phyloP scores from a whole-genome alignment of 768 basidiomycete species.

The Tulasnella sp. region DNA sequence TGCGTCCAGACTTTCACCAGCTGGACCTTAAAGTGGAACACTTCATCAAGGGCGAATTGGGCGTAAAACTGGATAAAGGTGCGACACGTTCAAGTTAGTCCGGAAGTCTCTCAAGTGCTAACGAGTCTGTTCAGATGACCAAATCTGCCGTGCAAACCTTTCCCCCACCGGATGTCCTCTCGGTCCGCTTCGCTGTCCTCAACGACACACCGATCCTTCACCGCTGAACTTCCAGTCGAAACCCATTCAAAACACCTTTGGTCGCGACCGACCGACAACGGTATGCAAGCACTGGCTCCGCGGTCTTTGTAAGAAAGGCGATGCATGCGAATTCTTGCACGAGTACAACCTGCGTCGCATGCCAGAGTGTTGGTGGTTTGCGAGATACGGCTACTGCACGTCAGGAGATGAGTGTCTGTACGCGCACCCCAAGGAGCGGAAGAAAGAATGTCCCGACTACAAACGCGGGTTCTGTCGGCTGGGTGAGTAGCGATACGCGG shows the following conservation, averaged over 20 bases:
- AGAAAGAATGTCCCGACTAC: conserved; percentile 92
- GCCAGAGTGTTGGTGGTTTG: conserved; percentile 99
- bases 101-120: conserved; percentile 12
- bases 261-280: conserved; percentile 39
- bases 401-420: conserved; percentile 97
- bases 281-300: conserved; percentile 98
- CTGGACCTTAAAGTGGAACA: conserved; percentile 79
- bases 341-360: conserved; percentile 97
- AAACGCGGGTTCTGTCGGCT: conserved; percentile 92
- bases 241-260: conserved; percentile 33
- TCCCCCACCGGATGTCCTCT: conserved; percentile 84
- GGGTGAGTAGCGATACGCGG: conserved; percentile 51
- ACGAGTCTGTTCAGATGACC: conserved; percentile 59
- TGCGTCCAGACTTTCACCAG: conserved; percentile 91
- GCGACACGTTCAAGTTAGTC: conserved; percentile 32
- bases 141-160: conserved; percentile 85
- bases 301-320: conserved; percentile 96
- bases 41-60: conserved; percentile 76
- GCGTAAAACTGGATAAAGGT: conserved; percentile 92
- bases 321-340: conserved; percentile 96
- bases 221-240: conserved; percentile 79
- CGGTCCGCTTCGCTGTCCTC: conserved; percentile 84
- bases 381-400: conserved; percentile 95
- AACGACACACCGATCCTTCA: conserved; percentile 88
- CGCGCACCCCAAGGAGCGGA: conserved; percentile 87